Evolutionary conservation across 1,284 basidiomycete species (phyloP).

Genomic region (Sparassis latifolia): DNA sequence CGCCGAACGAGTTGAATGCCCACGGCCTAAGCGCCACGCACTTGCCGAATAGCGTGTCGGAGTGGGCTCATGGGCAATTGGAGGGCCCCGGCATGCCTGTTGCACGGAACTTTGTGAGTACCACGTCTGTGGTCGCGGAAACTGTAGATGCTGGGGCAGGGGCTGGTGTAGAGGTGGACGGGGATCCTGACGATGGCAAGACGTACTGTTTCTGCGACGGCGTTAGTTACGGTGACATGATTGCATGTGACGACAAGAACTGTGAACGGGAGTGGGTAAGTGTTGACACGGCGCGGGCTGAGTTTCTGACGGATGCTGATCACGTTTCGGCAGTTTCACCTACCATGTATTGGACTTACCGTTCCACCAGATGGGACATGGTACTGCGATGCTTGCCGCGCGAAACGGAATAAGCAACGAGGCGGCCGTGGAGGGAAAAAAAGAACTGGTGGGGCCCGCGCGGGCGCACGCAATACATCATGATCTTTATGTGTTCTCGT

Average conservation of each 20-base stretch:
- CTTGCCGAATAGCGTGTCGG: slow-evolving; percentile 18
- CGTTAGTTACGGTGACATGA: slow-evolving; percentile 93
- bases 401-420: slow-evolving; percentile 41
- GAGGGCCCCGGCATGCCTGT: slow-evolving; percentile 74
- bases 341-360: slow-evolving; percentile 71
- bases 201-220: slow-evolving; percentile 88
- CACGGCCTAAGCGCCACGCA: slow-evolving; percentile 9
- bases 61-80: slow-evolving; percentile 49
- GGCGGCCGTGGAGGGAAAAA: slow-evolving; percentile 44
- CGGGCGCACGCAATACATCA: slow-evolving; percentile 13
- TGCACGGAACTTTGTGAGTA: slow-evolving; percentile 31
- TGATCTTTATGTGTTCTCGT: no score
- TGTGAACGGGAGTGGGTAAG: slow-evolving; percentile 94
- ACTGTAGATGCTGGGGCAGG: slow-evolving; percentile 22
- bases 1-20: slow-evolving; percentile 9
- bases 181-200: slow-evolving; percentile 63
- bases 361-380: slow-evolving; percentile 73
- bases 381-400: slow-evolving; percentile 71
- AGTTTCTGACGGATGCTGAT: neutral
- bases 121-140: slow-evolving; percentile 12
- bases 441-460: slow-evolving; percentile 24
- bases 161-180: slow-evolving; percentile 36
- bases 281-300: slow-evolving; percentile 15
- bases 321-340: slow-evolving; percentile 65
- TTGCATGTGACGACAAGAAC: slow-evolving; percentile 87